Conservation (phyloP, 805 yeast species). For the Komagataella pastoris region DNA sequence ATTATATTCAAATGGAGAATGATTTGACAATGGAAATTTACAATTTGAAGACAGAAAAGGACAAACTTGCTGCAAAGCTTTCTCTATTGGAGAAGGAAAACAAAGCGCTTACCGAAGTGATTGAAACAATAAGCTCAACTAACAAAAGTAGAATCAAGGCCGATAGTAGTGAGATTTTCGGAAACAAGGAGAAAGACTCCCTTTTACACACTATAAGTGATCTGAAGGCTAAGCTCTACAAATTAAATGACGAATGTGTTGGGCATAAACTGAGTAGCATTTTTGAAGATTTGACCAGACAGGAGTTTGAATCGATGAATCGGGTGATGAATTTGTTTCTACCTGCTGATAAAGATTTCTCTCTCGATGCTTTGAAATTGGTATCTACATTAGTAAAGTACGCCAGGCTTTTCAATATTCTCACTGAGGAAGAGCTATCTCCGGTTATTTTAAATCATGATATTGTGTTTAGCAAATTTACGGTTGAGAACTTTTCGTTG, state of each 20-base stretch:
- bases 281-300: background rate
- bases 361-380: background rate
- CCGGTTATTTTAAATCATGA: background rate
- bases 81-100: constrained; percentile 10
- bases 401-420: background rate
- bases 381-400: background rate
- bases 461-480: background rate
- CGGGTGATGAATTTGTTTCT: background rate
- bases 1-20: constrained; percentile 26
- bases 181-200: background rate
- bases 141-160: background rate
- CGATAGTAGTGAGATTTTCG: background rate
- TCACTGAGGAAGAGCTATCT: background rate
- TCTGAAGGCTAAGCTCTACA: background rate
- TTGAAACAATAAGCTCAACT: background rate
- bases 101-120: background rate
- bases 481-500: background rate
- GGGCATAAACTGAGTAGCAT: background rate
- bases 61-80: constrained; percentile 6
- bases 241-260: background rate
- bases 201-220: background rate
- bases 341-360: background rate
- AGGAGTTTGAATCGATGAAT: background rate
- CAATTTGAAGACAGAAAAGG: constrained; percentile 4
- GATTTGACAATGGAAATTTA: constrained; percentile 28